Percentiles rank a stretch among this genome's conserved stretches.
These are phyloP conservation scores for Sphaerulina vaccinii DNA, from an alignment of 2,329 filamentous ascomycete species.

Conservation along the genomic window DNA sequence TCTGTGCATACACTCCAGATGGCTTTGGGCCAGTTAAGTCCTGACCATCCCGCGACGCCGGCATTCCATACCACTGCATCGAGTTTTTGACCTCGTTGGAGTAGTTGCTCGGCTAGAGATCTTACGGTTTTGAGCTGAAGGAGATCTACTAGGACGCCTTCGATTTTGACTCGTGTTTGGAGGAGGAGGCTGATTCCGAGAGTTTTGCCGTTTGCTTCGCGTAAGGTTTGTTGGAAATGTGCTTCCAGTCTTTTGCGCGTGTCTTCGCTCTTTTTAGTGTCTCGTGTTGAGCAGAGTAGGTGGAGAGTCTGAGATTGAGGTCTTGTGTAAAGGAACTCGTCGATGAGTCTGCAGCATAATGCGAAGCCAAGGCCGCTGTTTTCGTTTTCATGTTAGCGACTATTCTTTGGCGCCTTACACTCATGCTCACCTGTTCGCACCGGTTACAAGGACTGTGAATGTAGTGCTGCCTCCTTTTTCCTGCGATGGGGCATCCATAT, in stretches of 20 bases:
- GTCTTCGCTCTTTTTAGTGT: slow-evolving; percentile 68
- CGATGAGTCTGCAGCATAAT: slow-evolving; percentile 79
- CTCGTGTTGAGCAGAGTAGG: slow-evolving; percentile 81
- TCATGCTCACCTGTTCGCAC: slow-evolving; percentile 71
- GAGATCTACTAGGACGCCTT: slow-evolving; percentile 59
- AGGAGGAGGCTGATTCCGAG: slow-evolving; percentile 43
- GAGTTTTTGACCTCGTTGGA: slow-evolving; percentile 64
- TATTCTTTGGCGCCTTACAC: neutral
- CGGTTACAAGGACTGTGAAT: slow-evolving; percentile 70
- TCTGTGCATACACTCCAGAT: slow-evolving; percentile 60
- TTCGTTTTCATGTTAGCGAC: neutral
- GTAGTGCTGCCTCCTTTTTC: slow-evolving; percentile 18
- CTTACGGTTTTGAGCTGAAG: slow-evolving; percentile 56
- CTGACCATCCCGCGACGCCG: slow-evolving; percentile 81
- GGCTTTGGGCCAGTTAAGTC: slow-evolving; percentile 67
- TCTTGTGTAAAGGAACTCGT: slow-evolving; percentile 76
- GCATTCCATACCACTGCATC: slow-evolving; percentile 84
- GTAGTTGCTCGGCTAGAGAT: slow-evolving; percentile 52
- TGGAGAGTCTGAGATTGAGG: slow-evolving; percentile 68
- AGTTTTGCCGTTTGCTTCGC: slow-evolving; percentile 37
- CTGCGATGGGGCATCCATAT: slow-evolving; percentile 14
- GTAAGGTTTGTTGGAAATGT: slow-evolving; percentile 56
- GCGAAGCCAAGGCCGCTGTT: slow-evolving; percentile 80
- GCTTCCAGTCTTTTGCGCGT: slow-evolving; percentile 56
- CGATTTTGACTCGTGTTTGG: slow-evolving; percentile 49